phyloP scores from a whole-genome alignment of 1,139 yeast species.

The Casaregolazyma suthepensis region DNA sequence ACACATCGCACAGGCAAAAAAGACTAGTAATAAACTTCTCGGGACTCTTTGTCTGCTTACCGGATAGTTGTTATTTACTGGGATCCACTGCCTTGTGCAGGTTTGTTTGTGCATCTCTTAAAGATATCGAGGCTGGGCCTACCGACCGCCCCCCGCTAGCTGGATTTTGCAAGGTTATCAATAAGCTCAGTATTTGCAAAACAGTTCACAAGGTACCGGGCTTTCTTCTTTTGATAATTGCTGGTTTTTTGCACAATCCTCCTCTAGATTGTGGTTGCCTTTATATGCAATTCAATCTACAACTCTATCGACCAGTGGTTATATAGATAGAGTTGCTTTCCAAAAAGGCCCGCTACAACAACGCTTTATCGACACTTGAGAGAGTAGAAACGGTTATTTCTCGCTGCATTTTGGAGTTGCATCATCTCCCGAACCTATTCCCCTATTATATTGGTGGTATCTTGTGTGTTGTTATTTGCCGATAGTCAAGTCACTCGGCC shows the following conservation, averaged over 20 bases:
- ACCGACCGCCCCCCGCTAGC: background rate
- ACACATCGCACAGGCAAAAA: background rate
- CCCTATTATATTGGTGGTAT: background rate
- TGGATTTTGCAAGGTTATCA: background rate
- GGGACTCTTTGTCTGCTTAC: background rate
- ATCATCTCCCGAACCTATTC: background rate
- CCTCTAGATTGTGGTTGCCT: background rate
- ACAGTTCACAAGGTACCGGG: background rate
- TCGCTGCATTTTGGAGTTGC: background rate
- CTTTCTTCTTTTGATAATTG: background rate
- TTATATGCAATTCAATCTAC: background rate
- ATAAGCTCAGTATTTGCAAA: background rate
- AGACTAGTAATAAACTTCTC: background rate
- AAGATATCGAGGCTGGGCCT: background rate
- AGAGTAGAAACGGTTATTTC: background rate
- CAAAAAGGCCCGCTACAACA: background rate
- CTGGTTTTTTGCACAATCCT: background rate
- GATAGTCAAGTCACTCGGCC: background rate
- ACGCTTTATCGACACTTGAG: background rate
- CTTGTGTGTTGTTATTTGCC: background rate
- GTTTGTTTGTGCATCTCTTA: background rate
- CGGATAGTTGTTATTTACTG: background rate
- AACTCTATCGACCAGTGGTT: background rate
- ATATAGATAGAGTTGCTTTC: background rate
- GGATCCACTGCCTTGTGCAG: conserved; percentile 1